A percentile compares a stretch with the other conserved stretches of the same genome.
phyloP scores from a whole-genome alignment of 495 filamentous ascomycete genomes.

The Acidiella bohemica region DNA sequence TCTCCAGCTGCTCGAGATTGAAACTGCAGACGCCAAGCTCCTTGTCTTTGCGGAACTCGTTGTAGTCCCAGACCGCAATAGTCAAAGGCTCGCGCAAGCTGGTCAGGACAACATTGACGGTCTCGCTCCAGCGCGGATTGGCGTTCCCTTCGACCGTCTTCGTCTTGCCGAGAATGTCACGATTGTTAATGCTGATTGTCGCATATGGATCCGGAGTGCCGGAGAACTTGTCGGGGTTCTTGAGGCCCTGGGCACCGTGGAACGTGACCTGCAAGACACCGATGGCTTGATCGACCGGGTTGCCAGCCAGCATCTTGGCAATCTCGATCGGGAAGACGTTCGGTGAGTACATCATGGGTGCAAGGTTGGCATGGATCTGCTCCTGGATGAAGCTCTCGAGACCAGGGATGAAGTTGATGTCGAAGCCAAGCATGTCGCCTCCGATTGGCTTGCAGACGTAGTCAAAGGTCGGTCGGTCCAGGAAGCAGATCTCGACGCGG shows the following conservation, averaged over 20 bases:
- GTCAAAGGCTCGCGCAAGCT: constrained; percentile 77
- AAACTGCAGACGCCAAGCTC: constrained; percentile 81
- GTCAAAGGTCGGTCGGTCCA: constrained; percentile 64
- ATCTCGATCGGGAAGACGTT: constrained; percentile 98
- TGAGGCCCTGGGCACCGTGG: constrained; percentile 79
- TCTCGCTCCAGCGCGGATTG: constrained; percentile 91
- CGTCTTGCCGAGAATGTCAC: constrained; percentile 67
- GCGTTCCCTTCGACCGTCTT: constrained; percentile 74
- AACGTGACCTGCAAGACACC: constrained; percentile 85
- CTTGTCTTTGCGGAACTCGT: constrained; percentile 92
- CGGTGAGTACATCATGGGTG: constrained; percentile 92
- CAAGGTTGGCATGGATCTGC: constrained; percentile 81
- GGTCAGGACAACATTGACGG: constrained; percentile 83
- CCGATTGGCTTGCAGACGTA: constrained; percentile 97
- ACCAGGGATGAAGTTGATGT: constrained; percentile 97
- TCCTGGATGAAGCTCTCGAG: constrained; percentile 88
- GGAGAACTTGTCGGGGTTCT: constrained; percentile 86
- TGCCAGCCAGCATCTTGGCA: constrained; percentile 96
- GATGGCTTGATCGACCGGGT: constrained; percentile 86
- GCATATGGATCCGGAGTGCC: constrained; percentile 91
- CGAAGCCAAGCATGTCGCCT: constrained; percentile 87
- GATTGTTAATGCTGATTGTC: constrained; percentile 70
- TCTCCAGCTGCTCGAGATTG: constrained; percentile 64
- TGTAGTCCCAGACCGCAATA: constrained; percentile 77
- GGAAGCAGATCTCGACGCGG: constrained; percentile 79